Conservation (phyloP, 2,329 filamentous ascomycete genomes). For the Cryphonectria japonica region DNA sequence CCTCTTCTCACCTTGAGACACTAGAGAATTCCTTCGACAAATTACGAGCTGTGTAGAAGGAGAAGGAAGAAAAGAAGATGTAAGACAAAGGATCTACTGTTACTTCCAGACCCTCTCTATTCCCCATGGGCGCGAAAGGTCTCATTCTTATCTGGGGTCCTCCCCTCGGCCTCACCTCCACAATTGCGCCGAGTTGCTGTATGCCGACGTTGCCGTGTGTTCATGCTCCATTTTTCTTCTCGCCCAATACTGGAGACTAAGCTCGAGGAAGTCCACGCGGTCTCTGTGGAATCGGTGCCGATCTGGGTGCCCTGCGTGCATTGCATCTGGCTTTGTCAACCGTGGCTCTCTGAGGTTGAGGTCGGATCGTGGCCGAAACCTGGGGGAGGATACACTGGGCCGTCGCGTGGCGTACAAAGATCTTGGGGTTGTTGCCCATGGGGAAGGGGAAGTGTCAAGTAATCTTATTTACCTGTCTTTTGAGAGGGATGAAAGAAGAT, state of each 20-base stretch:
- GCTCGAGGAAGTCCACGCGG: neutral
- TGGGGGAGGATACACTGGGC: constrained; percentile 10
- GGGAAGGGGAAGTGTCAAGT: neutral
- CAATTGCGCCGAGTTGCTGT: constrained; percentile 19
- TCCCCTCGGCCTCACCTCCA: constrained; percentile 15
- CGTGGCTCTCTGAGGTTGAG: neutral
- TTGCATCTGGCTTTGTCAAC: neutral
- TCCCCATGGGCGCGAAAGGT: neutral
- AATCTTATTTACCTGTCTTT: neutral
- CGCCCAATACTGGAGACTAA: neutral
- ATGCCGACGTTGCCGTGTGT: constrained; percentile 20
- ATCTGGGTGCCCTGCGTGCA: neutral
- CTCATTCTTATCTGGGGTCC: neutral
- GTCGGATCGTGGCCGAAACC: constrained; percentile 9
- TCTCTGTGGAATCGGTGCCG: neutral
- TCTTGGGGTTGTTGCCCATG: constrained; percentile 6
- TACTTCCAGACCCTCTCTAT: neutral
- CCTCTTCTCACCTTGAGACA: no score
- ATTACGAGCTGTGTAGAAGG: no score
- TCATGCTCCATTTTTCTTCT: neutral
- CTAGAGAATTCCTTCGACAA: no score
- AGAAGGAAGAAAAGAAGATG: neutral
- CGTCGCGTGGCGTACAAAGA: neutral
- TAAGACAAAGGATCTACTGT: neutral
- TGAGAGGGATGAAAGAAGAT: no score